Conservation (phyloP, 2,329 filamentous ascomycete species). For the Shiraia sp. region DNA sequence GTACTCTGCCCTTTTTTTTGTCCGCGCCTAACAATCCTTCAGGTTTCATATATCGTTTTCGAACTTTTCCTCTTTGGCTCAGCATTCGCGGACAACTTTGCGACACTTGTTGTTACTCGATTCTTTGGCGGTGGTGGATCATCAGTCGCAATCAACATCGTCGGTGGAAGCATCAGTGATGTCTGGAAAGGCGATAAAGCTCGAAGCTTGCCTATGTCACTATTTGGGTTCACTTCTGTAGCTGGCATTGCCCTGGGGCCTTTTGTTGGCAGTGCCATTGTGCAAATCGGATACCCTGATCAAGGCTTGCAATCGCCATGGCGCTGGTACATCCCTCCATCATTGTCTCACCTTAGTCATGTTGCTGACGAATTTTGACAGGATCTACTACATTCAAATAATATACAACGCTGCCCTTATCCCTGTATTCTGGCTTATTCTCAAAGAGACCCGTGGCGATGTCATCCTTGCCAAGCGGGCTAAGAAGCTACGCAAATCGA, state of each 20-base stretch:
- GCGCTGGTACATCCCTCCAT: slow-evolving; percentile 42
- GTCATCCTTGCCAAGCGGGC: slow-evolving; percentile 49
- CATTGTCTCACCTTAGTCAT: background rate
- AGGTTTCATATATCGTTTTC: slow-evolving; percentile 47
- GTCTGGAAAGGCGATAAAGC: slow-evolving; percentile 46
- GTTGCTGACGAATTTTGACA: slow-evolving; percentile 10
- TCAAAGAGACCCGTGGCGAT: slow-evolving; percentile 48
- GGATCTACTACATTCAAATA: slow-evolving; percentile 52
- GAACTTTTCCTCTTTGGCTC: slow-evolving; percentile 48
- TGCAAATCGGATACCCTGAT: slow-evolving; percentile 38
- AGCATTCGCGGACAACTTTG: slow-evolving; percentile 51
- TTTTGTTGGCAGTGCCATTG: slow-evolving; percentile 48
- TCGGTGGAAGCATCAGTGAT: slow-evolving; percentile 36
- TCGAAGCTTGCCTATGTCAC: slow-evolving; percentile 50
- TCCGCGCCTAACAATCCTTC: background rate
- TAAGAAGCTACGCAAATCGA: slow-evolving; percentile 44
- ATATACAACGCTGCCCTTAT: slow-evolving; percentile 49
- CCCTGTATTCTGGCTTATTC: slow-evolving; percentile 48
- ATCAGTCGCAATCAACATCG: slow-evolving; percentile 48
- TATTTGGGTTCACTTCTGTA: slow-evolving; percentile 51
- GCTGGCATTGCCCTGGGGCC: slow-evolving; percentile 51
- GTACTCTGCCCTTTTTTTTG: background rate
- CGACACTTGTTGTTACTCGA: slow-evolving; percentile 48
- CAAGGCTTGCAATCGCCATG: slow-evolving; percentile 31
- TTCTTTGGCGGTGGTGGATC: slow-evolving; percentile 51